Conservation (phyloP, 768 basidiomycete species). For the Tubosaeta sp. region DNA sequence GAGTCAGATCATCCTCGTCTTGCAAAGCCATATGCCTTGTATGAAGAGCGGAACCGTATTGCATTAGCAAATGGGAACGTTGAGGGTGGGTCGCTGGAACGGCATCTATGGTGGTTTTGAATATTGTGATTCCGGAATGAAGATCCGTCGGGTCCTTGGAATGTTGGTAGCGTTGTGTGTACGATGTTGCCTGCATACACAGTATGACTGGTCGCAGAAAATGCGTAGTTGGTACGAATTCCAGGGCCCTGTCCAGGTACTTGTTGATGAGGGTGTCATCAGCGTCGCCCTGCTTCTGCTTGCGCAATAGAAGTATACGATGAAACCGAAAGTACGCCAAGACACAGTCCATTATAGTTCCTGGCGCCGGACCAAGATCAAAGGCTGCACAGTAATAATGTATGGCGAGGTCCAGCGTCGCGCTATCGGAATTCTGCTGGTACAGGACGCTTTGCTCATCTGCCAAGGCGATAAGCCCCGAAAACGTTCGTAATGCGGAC, state of each 20-base stretch:
- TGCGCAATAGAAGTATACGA: neutral
- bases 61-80: constrained; percentile 6
- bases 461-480: neutral
- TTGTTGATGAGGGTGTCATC: neutral
- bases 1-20: constrained; percentile 16
- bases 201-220: constrained; percentile 8
- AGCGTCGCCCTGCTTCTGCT: neutral
- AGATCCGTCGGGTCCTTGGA: constrained; percentile 13
- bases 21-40: constrained; percentile 9
- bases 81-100: constrained; percentile 10
- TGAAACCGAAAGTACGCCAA: constrained; percentile 11
- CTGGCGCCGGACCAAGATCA: constrained; percentile 10
- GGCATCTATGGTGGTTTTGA: constrained; percentile 3
- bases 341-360: neutral
- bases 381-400: constrained; percentile 15
- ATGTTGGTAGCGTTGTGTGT: constrained; percentile 8
- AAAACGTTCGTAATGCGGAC: neutral
- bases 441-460: neutral
- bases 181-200: constrained; percentile 8
- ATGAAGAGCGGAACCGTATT: constrained; percentile 19
- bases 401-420: constrained; percentile 7
- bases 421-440: neutral
- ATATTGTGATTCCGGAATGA: constrained; percentile 7
- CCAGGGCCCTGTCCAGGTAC: constrained; percentile 10
- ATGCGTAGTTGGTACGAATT: constrained; percentile 4